Conservation (phyloP, 2,329 filamentous ascomycete genomes). For the Verticillium nonalfalfae region DNA sequence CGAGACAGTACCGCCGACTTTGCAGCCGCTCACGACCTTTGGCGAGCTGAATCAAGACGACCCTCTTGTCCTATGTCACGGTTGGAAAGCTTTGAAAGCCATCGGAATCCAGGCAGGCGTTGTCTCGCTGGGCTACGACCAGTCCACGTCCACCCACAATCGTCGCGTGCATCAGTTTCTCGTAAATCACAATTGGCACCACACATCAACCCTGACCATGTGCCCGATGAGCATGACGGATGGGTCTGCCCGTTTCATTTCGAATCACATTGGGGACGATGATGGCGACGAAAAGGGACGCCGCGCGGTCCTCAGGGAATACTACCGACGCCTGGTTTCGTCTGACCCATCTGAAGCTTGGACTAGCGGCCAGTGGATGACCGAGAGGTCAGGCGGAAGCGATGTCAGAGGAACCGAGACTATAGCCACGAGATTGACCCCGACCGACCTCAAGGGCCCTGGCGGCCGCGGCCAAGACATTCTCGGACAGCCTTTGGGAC, state of each 20-base stretch:
- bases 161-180: constrained; percentile 11
- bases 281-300: constrained; percentile 17
- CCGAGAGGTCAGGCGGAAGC: constrained; percentile 61
- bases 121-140: constrained; percentile 9
- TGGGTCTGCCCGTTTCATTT: constrained; percentile 48
- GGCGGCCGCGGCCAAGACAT: constrained; percentile 12
- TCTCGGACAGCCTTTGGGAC: constrained; percentile 37
- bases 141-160: constrained; percentile 2
- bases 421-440: constrained; percentile 27
- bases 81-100: constrained; percentile 12
- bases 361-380: constrained; percentile 78
- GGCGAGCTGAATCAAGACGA: constrained; percentile 9
- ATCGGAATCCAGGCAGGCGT: constrained; percentile 10
- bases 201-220: constrained; percentile 6
- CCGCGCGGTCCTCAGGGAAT: constrained; percentile 41
- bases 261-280: constrained; percentile 28
- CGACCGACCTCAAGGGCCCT: constrained; percentile 16
- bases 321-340: constrained; percentile 46
- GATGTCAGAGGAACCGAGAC: constrained; percentile 66
- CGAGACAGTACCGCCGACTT: constrained; percentile 7
- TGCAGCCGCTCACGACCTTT: constrained; percentile 10
- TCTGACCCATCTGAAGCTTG: constrained; percentile 46
- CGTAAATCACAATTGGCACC: constrained; percentile 3
- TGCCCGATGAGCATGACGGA: constrained; percentile 65
- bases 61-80: constrained; percentile 8